A percentile compares a stretch with the other conserved stretches of the same genome.
These are phyloP conservation scores for Torrubiellomyces zombiae DNA, from an alignment of 2,329 filamentous ascomycete species.

Conservation along the genomic window DNA sequence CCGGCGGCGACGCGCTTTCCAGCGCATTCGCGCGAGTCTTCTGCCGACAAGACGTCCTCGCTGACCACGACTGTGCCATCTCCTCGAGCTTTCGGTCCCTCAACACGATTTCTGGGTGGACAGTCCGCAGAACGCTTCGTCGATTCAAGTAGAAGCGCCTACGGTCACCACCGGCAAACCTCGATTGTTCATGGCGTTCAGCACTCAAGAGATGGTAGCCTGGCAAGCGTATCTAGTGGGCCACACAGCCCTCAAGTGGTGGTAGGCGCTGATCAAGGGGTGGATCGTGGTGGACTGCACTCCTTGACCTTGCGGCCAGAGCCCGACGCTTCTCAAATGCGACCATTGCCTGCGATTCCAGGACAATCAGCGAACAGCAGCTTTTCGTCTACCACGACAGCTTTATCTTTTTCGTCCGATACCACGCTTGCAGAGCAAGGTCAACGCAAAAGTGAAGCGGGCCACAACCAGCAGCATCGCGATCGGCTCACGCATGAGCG, in stretches of 20 bases:
- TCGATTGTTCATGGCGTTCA: slow-evolving; percentile 95
- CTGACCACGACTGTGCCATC: slow-evolving; percentile 14
- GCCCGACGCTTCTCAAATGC: too few relatives aligned
- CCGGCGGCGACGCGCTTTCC: slow-evolving; percentile 20
- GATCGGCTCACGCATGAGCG: slow-evolving; percentile 62
- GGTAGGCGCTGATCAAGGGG: slow-evolving; percentile 44
- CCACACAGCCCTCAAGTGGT: slow-evolving; percentile 81
- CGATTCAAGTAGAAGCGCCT: slow-evolving; percentile 39
- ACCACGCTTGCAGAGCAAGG: slow-evolving; percentile 23
- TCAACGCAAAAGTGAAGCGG: slow-evolving; percentile 39
- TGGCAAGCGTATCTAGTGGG: slow-evolving; percentile 61
- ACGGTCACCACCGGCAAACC: slow-evolving; percentile 89
- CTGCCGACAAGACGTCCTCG: slow-evolving; percentile 33
- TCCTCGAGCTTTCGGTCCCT: slow-evolving; percentile 21
- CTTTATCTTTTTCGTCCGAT: slow-evolving; percentile 30
- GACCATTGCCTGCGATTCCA: too few relatives aligned
- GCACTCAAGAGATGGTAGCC: slow-evolving; percentile 80
- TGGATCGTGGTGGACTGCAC: too few relatives aligned
- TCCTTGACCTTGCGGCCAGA: too few relatives aligned
- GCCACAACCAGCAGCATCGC: slow-evolving; percentile 51
- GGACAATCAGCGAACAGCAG: too few relatives aligned
- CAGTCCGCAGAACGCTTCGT: slow-evolving; percentile 34
- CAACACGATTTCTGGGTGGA: too few relatives aligned
- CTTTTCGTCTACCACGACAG: too few relatives aligned
- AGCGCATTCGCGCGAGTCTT: slow-evolving; percentile 41